A percentile compares a stretch with the other conserved stretches of the same genome.
These are phyloP conservation scores for Candida maris DNA, from an alignment of 805 yeast species.

Conservation along the genomic window DNA sequence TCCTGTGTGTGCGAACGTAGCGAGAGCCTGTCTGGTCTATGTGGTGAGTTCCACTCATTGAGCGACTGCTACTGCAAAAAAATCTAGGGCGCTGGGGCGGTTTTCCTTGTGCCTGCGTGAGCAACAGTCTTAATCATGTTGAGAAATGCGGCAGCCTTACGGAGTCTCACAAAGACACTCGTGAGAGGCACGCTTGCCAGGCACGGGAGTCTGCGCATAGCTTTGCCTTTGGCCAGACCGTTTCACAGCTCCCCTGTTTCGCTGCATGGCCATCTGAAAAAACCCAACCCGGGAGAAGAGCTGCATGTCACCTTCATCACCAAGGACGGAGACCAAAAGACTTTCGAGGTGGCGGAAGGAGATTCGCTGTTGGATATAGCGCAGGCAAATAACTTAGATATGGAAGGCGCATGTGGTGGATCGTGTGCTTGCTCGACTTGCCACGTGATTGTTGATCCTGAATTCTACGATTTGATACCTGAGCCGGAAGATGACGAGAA, in stretches of 20 bases:
- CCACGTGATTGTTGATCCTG: constrained; percentile 95
- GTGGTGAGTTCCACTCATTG: too few species aligned
- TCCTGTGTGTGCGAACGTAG: too few species aligned
- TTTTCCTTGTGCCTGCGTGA: too few species aligned
- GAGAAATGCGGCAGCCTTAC: too few species aligned
- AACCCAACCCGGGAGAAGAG: constrained; percentile 93
- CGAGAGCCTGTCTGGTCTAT: too few species aligned
- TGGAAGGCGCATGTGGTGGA: constrained; percentile 99
- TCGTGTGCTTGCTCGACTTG: constrained; percentile 99
- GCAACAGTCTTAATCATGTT: too few species aligned
- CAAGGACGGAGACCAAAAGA: constrained; percentile 81
- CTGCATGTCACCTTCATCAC: constrained; percentile 82
- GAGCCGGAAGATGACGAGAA: constrained; percentile 98
- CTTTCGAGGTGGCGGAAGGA: constrained; percentile 86
- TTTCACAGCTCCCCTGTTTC: constrained; percentile 18
- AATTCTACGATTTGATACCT: constrained; percentile 81
- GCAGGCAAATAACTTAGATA: constrained; percentile 86
- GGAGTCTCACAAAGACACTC: too few species aligned
- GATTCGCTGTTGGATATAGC: constrained; percentile 92
- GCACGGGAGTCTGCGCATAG: too few species aligned
- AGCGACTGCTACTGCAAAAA: too few species aligned
- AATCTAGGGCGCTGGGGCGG: too few species aligned
- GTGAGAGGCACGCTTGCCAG: too few species aligned
- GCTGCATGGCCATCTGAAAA: constrained; percentile 81
- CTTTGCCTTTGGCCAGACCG: too few species aligned